Base-by-base conservation (phyloP, 2,329 filamentous ascomycete species). In the Clathrospora elynae region DNA sequence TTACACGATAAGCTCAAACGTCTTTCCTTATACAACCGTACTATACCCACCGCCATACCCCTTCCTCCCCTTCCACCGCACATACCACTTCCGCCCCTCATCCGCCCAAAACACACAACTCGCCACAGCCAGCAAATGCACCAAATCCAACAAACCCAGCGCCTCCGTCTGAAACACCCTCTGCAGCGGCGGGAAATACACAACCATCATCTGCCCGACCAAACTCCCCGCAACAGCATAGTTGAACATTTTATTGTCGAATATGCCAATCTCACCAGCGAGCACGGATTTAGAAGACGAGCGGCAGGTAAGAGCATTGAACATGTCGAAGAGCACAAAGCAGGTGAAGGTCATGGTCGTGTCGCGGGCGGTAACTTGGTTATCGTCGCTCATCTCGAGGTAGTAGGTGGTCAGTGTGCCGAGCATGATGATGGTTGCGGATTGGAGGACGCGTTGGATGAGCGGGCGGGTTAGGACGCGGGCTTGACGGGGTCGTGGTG, bases 311-410 rank as follows among this genome's bases (percentile, higher is more conserved):
- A 99, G 78, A 2, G 93, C 93, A 71, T 99, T 97, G 78, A 97
- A 96, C 93, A 99, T 99, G 77, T 99, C 93, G 71, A 97, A 99
- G 39, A 99, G 82, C 31, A 99, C 93, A 66, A 99, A 99, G 73
- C 91, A 96, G 5, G 93, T 99, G 68, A 99, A 99, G 0, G 93
- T 97, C 88, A 99, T 96, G 53, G 93, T 99, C 2, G 93, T 99
- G 73, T 99, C 93, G 58, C 95, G 90, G 35, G 89, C 88, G 1
- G 86, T 95, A 46, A 97, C 88, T 45, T 85, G 76, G 41, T 89
- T 85, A 65, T 95, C 90, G 16, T 83, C 79, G 34, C 85, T 76
- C 88, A 99, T 96, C 74, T 97, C 92, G 64, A 85, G 87, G 55
- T 88, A 84, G 73, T 99, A 99, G 40, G 96, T 88, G 28, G 86